Conservation (phyloP, 1,139 yeast species). For the Cylindricascospora bacillispora region DNA sequence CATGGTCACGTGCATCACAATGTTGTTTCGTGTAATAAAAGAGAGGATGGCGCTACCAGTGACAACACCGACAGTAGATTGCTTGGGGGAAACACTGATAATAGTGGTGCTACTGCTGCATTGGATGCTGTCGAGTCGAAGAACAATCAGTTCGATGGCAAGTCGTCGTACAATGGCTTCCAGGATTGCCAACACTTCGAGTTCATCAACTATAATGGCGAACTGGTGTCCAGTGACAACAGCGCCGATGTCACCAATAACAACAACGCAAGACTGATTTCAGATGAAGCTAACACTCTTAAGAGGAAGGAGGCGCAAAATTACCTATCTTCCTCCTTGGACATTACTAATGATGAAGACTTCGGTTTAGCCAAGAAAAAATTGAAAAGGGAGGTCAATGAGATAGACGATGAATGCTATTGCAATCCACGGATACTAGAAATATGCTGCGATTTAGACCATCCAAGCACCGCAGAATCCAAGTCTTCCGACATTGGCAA, state of each 20-base stretch:
- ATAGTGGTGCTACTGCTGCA: not conserved
- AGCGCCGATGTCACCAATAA: too few relatives aligned
- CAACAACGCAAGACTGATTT: not conserved
- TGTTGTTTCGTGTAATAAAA: conserved; percentile 2
- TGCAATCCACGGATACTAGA: conserved; percentile 29
- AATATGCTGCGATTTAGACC: conserved; percentile 29
- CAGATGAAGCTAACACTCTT: not conserved
- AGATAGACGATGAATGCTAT: too few relatives aligned
- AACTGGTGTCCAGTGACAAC: too few relatives aligned
- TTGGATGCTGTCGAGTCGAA: conserved; percentile 1
- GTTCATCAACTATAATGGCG: conserved; percentile 27
- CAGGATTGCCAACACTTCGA: conserved; percentile 30
- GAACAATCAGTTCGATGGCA: not conserved
- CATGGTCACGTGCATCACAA: conserved; percentile 53
- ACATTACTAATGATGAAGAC: too few relatives aligned
- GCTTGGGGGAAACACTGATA: not conserved
- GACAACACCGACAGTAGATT: not conserved
- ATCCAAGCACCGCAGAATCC: conserved; percentile 9
- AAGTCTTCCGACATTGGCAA: too few relatives aligned
- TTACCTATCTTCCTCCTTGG: too few relatives aligned
- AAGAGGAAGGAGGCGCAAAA: not conserved
- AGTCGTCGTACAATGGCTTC: conserved; percentile 1
- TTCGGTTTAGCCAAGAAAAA: too few relatives aligned
- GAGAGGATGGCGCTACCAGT: too few relatives aligned
- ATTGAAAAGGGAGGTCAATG: too few relatives aligned